A percentile compares a stretch with the other conserved stretches of the same genome.
Conservation (phyloP, 208 protist genomes). For the Trypanosoma lewisi region DNA sequence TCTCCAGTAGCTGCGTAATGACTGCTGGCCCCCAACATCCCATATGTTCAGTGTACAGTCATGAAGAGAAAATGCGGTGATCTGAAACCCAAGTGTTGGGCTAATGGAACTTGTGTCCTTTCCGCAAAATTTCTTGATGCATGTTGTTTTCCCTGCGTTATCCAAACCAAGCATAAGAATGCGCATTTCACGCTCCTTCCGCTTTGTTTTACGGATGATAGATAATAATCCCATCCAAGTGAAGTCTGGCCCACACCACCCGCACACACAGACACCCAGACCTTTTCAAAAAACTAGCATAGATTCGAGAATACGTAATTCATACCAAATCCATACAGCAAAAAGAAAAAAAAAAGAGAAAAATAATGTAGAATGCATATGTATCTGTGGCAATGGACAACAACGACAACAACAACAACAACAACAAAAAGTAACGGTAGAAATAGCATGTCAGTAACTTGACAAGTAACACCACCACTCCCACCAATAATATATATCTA, state of each 20-base stretch:
- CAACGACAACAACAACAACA: neutral
- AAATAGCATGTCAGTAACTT: no score
- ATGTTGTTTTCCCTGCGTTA: conserved; percentile 99
- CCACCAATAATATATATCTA: no score
- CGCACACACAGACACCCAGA: no score
- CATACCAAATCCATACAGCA: no score
- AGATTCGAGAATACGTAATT: no score
- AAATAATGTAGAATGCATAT: neutral
- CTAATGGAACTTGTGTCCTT: conserved; percentile 97
- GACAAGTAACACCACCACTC: no score
- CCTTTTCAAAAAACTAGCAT: no score
- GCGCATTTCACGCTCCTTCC: conserved; percentile 99
- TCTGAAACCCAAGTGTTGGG: conserved; percentile 99
- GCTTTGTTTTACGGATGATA: conserved; percentile 98
- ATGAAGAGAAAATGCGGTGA: conserved; percentile 96
- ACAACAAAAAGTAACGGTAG: neutral
- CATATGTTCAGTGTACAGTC: conserved; percentile 99
- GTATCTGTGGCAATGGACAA: neutral
- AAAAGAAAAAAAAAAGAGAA: conserved; percentile 15
- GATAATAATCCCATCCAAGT: conserved; percentile 96
- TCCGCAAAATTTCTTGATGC: conserved; percentile 98
- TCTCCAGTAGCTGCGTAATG: conserved; percentile 98
- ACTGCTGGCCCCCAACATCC: conserved; percentile 99
- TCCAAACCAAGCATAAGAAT: conserved; percentile 97
- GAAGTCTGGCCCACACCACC: no score